A percentile compares a stretch with the other conserved stretches of the same genome.
Conservation (phyloP, 352 stramenopile species). For the Pythium graminicola region DNA sequence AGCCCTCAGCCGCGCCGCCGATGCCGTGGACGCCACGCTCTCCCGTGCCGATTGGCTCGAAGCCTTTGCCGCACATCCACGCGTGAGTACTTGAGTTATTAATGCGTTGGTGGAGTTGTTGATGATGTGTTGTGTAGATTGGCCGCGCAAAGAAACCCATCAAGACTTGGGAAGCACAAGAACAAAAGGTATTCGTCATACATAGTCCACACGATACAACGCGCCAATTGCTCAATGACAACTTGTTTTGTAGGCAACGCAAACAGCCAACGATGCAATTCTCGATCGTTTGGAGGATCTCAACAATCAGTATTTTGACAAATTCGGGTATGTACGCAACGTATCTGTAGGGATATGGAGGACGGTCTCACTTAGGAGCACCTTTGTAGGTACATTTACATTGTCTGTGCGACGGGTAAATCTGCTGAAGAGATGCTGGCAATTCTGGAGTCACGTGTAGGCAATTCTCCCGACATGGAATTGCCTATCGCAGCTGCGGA, state of each 20-base stretch:
- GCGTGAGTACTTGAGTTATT: no score
- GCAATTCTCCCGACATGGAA: slow-evolving; percentile 39
- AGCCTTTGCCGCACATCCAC: slow-evolving; percentile 59
- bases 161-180: slow-evolving; percentile 65
- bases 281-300: slow-evolving; percentile 57
- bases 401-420: slow-evolving; percentile 75
- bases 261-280: slow-evolving; percentile 37
- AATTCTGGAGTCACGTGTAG: slow-evolving; percentile 54
- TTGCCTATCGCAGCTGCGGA: slow-evolving; percentile 52
- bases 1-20: slow-evolving; percentile 34
- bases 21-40: slow-evolving; percentile 36
- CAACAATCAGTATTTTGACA: slow-evolving; percentile 62
- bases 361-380: no score
- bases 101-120: no score
- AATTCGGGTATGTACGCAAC: slow-evolving; percentile 59
- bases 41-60: slow-evolving; percentile 55
- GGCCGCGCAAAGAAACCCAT: slow-evolving; percentile 58
- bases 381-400: slow-evolving; percentile 69
- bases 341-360: no score
- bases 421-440: slow-evolving; percentile 65
- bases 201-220: no score
- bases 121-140: slow-evolving; percentile 32
- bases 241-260: slow-evolving; percentile 34
- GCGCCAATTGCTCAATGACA: neutral
- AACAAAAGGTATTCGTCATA: slow-evolving; percentile 71